Conservation (phyloP, 1,284 basidiomycete species). For the Crepidotus sp. region DNA sequence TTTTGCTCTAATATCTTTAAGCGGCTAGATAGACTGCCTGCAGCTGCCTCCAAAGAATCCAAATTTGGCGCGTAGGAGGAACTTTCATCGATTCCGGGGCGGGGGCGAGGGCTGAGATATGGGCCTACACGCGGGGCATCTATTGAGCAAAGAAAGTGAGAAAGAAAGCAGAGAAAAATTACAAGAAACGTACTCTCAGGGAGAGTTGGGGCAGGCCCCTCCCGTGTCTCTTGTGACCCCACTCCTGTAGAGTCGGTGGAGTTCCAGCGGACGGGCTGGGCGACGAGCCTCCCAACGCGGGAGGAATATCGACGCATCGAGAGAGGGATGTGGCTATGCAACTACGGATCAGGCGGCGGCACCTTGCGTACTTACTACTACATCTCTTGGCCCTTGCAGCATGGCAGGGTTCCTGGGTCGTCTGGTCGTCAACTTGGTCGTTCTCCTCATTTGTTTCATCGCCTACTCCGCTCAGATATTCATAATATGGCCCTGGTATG, state of each 20-base stretch:
- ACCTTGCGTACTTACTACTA: too few relatives aligned
- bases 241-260: constrained; percentile 2
- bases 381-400: neutral
- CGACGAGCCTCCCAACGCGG: constrained; percentile 1
- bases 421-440: constrained; percentile 62
- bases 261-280: constrained; percentile 12
- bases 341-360: too few relatives aligned
- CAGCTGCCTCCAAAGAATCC: neutral
- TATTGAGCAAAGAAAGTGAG: neutral
- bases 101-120: neutral
- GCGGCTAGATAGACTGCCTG: constrained; percentile 5
- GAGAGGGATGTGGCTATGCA: neutral
- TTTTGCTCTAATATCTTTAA: too few relatives aligned
- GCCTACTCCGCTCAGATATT: constrained; percentile 84
- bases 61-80: constrained; percentile 3
- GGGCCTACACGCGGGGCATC: neutral
- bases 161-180: neutral
- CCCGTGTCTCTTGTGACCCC: neutral
- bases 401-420: constrained; percentile 42
- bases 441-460: constrained; percentile 80
- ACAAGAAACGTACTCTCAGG: neutral
- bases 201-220: neutral
- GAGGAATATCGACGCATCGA: constrained; percentile 11
- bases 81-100: neutral
- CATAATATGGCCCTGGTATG: constrained; percentile 90